Evolutionary conservation across 768 basidiomycete genomes (phyloP).

Genomic region (Auricularia sp.): DNA sequence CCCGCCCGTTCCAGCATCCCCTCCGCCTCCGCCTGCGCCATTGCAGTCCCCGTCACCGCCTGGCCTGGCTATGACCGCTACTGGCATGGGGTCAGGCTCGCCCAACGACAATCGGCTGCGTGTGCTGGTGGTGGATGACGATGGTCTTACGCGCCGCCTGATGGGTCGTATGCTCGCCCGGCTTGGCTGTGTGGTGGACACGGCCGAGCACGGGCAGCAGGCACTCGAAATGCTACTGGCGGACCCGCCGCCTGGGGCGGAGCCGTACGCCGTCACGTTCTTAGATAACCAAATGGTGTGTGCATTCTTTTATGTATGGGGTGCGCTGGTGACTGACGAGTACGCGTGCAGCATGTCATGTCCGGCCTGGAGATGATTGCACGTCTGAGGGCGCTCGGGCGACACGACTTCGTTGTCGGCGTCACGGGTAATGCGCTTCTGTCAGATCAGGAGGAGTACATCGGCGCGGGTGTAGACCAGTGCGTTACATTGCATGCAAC

Average conservation of each 20-base stretch:
- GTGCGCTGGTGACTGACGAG: not conserved
- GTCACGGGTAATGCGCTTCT: slow-evolving; percentile 58
- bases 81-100: not conserved
- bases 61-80: not conserved
- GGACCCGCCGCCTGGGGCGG: slow-evolving; percentile 2
- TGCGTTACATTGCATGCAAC: slow-evolving; percentile 24
- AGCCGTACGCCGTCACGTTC: slow-evolving; percentile 36
- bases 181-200: slow-evolving; percentile 66
- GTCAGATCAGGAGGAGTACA: slow-evolving; percentile 63
- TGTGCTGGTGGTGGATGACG: slow-evolving; percentile 79
- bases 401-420: slow-evolving; percentile 72
- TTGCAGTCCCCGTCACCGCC: not conserved
- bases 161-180: slow-evolving; percentile 74
- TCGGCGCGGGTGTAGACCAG: slow-evolving; percentile 67
- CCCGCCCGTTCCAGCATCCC: not conserved
- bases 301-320: not conserved
- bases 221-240: slow-evolving; percentile 63
- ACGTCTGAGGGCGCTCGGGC: slow-evolving; percentile 52
- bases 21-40: not conserved
- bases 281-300: slow-evolving; percentile 64
- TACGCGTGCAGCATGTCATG: slow-evolving; percentile 38
- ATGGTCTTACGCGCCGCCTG: slow-evolving; percentile 64
- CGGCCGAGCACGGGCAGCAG: slow-evolving; percentile 75
- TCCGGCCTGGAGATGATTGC: slow-evolving; percentile 60
- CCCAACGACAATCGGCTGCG: slow-evolving; percentile 37